Percentiles rank a stretch among this genome's conserved stretches.
Evolutionary conservation across 257 asterid species (phyloP).

Genomic region (Solanum pinnatisectum): DNA sequence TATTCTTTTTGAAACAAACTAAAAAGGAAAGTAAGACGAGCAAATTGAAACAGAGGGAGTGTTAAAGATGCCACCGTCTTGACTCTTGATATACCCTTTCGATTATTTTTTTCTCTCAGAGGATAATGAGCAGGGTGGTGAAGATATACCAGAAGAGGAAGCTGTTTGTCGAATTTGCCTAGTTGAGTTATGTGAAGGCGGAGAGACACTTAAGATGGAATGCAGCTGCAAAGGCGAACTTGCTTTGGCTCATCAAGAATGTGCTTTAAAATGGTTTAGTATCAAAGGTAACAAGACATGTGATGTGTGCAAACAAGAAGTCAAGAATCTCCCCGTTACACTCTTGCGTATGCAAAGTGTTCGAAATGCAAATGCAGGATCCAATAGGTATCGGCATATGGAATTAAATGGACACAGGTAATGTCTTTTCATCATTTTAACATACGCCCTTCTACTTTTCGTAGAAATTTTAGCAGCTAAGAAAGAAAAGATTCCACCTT

Average conservation of each 20-base stretch:
- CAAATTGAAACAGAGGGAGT: neutral
- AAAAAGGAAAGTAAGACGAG: neutral
- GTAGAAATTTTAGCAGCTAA: neutral
- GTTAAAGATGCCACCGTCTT: neutral
- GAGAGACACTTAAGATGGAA: slow-evolving; percentile 88
- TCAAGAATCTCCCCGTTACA: slow-evolving; percentile 73
- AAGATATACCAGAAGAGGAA: slow-evolving; percentile 82
- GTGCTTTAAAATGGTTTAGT: slow-evolving; percentile 88
- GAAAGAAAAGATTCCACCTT: neutral
- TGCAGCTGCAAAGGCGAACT: slow-evolving; percentile 96
- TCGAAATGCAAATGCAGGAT: slow-evolving; percentile 15
- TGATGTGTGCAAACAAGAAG: slow-evolving; percentile 88
- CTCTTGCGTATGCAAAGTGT: slow-evolving; percentile 66
- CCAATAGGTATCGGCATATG: slow-evolving; percentile 14
- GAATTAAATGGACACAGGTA: slow-evolving; percentile 71
- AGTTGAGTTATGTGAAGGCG: slow-evolving; percentile 82
- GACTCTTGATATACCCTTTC: neutral
- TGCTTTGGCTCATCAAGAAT: slow-evolving; percentile 82
- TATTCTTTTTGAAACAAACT: no score
- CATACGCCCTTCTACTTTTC: neutral
- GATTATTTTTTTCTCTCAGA: slow-evolving; percentile 16
- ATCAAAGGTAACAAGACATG: slow-evolving; percentile 90
- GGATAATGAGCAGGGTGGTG: slow-evolving; percentile 43
- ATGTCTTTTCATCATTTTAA: slow-evolving; percentile 3
- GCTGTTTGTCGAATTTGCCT: slow-evolving; percentile 91